Evolutionary conservation across 2,329 filamentous ascomycete genomes (phyloP).

Genomic region (Ophiostoma sp.): DNA sequence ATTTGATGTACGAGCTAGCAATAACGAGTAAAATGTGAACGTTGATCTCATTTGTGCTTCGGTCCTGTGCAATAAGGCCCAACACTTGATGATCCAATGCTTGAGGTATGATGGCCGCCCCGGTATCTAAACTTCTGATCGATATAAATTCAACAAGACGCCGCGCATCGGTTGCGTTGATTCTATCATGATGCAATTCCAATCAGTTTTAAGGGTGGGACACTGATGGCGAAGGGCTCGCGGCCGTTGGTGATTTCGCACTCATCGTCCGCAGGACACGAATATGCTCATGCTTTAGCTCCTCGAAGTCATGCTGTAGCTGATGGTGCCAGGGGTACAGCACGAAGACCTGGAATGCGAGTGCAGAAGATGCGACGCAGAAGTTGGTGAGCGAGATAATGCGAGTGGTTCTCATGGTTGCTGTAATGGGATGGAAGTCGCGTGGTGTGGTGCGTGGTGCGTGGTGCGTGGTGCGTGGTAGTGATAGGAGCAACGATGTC

Average conservation of each 20-base stretch:
- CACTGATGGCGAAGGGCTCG: neutral
- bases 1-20: no score
- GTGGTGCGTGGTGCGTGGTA: neutral
- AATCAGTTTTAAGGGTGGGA: neutral
- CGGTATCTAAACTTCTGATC: neutral
- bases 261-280: conserved; percentile 35
- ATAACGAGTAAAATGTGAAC: neutral
- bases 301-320: conserved; percentile 56
- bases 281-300: conserved; percentile 54
- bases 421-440: neutral
- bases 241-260: neutral
- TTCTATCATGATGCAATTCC: neutral
- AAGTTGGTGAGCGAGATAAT: conserved; percentile 60
- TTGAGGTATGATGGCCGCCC: neutral
- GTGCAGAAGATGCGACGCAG: conserved; percentile 57
- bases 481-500: neutral
- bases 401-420: conserved; percentile 37
- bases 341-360: conserved; percentile 63
- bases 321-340: conserved; percentile 67
- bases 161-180: neutral
- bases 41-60: neutral
- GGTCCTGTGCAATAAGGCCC: no score
- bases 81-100: neutral
- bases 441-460: neutral
- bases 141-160: neutral